Percentiles rank a stretch among this genome's conserved stretches.
Conservation (phyloP, 1,139 yeast genomes). For the Candida smagusa region DNA sequence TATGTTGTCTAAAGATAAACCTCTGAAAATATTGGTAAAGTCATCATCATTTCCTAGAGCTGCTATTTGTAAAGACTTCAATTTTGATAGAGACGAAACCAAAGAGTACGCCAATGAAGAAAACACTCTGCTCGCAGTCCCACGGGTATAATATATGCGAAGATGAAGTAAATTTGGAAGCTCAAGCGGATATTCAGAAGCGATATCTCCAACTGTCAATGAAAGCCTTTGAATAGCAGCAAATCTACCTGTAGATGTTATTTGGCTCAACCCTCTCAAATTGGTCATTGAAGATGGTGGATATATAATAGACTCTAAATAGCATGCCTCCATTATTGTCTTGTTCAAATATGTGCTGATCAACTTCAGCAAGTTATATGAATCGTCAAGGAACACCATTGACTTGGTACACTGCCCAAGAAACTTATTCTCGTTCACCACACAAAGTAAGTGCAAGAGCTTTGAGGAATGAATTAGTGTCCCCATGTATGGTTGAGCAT, state of each 20-base stretch:
- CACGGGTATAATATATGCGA: constrained; percentile 5
- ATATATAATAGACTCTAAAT: constrained; percentile 3
- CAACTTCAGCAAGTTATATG: constrained; percentile 5
- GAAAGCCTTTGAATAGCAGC: constrained; percentile 3
- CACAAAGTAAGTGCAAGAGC: constrained; percentile 11
- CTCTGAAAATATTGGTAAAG: constrained; percentile 3
- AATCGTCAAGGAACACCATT: constrained; percentile 11
- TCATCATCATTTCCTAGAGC: constrained; percentile 1
- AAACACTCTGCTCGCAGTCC: constrained; percentile 1
- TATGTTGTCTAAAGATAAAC: constrained; percentile 3
- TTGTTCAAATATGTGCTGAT: constrained; percentile 4
- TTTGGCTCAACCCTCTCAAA: background rate
- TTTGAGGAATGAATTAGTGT: constrained; percentile 14
- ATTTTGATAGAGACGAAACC: constrained; percentile 3
- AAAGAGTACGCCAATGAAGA: constrained; percentile 6
- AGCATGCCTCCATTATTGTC: constrained; percentile 1
- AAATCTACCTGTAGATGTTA: background rate
- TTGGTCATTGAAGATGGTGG: constrained; percentile 2
- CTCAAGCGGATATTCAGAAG: background rate
- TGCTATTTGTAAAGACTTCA: constrained; percentile 2
- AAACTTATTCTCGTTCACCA: constrained; percentile 10
- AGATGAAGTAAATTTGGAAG: constrained; percentile 8
- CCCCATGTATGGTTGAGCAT: constrained; percentile 14
- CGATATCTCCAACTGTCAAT: constrained; percentile 4
- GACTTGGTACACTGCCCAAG: constrained; percentile 12